These are phyloP conservation scores for Pythium dissimile DNA, from an alignment of 352 stramenopile genomes.

Conservation along the genomic window DNA sequence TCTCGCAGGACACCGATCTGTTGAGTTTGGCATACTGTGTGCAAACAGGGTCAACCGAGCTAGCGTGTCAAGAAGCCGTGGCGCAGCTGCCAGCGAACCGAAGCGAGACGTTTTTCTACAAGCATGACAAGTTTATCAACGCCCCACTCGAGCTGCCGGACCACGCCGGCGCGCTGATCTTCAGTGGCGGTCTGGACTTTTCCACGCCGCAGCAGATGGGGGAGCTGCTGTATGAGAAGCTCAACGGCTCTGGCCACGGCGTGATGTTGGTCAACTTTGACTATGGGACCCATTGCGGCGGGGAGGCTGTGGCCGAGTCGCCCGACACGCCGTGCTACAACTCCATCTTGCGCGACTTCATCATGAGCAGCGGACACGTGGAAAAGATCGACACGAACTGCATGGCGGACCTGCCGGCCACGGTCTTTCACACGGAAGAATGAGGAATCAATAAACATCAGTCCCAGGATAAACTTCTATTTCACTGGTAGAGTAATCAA, in stretches of 20 bases:
- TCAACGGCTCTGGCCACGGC: slow-evolving; percentile 12
- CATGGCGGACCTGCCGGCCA: slow-evolving; percentile 1
- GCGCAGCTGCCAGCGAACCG: background rate
- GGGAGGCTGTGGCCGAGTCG: slow-evolving; percentile 5
- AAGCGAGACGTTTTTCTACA: slow-evolving; percentile 22
- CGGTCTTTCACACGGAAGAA: background rate
- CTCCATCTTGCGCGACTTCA: slow-evolving; percentile 18
- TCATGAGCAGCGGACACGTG: slow-evolving; percentile 18
- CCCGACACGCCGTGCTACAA: slow-evolving; percentile 15
- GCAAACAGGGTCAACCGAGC: slow-evolving; percentile 4
- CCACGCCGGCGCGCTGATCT: slow-evolving; percentile 20
- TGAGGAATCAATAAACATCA: too few species aligned
- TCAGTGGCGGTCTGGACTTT: slow-evolving; percentile 26
- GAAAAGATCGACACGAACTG: slow-evolving; percentile 12
- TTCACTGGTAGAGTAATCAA: background rate
- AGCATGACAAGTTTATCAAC: slow-evolving; percentile 9
- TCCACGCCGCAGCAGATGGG: slow-evolving; percentile 22
- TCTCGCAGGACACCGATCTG: background rate
- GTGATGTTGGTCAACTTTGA: slow-evolving; percentile 27
- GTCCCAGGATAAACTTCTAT: too few species aligned
- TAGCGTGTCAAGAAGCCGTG: slow-evolving; percentile 11
- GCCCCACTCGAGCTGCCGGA: slow-evolving; percentile 5
- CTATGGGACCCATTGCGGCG: slow-evolving; percentile 19
- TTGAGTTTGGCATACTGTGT: slow-evolving; percentile 14
- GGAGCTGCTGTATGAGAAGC: slow-evolving; percentile 16